phyloP scores from a whole-genome alignment of 2,329 filamentous ascomycete genomes.

The Penicillium sp. region DNA sequence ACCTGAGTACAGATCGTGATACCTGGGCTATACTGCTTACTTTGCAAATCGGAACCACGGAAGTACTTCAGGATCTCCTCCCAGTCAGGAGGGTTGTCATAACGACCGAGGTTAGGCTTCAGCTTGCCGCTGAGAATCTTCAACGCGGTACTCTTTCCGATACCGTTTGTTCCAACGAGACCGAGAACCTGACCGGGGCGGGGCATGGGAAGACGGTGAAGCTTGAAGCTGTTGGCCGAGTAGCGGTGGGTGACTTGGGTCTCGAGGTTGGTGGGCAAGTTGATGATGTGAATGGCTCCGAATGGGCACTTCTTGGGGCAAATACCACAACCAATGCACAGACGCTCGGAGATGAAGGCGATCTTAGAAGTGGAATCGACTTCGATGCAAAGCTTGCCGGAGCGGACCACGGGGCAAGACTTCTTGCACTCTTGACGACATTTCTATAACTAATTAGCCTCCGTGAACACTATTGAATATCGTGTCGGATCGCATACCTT shows the following conservation, averaged over 20 bases:
- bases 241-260: conserved; percentile 97
- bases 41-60: conserved; percentile 94
- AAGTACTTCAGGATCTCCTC: conserved; percentile 99
- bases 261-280: conserved; percentile 98
- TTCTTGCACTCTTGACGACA: conserved; percentile 99
- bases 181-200: conserved; percentile 92
- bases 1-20: not conserved
- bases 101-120: conserved; percentile 94
- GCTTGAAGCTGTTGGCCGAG: conserved; percentile 99
- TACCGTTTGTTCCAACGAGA: conserved; percentile 98
- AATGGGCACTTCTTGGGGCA: conserved; percentile 99
- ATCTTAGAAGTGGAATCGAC: conserved; percentile 85
- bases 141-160: conserved; percentile 98
- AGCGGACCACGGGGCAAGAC: conserved; percentile 93
- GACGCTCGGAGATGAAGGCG: conserved; percentile 93
- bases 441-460: conserved; percentile 61
- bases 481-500: conserved; percentile 57
- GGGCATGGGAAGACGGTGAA: conserved; percentile 93
- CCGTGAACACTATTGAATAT: not conserved
- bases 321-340: conserved; percentile 98
- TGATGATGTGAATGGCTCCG: conserved; percentile 99
- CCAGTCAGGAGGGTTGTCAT: conserved; percentile 97
- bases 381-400: conserved; percentile 96
- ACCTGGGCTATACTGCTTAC: conserved; percentile 53
- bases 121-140: conserved; percentile 98